Evolutionary conservation across 2,329 filamentous ascomycete species (phyloP).

Genomic region (Fusarium albosuccineum): DNA sequence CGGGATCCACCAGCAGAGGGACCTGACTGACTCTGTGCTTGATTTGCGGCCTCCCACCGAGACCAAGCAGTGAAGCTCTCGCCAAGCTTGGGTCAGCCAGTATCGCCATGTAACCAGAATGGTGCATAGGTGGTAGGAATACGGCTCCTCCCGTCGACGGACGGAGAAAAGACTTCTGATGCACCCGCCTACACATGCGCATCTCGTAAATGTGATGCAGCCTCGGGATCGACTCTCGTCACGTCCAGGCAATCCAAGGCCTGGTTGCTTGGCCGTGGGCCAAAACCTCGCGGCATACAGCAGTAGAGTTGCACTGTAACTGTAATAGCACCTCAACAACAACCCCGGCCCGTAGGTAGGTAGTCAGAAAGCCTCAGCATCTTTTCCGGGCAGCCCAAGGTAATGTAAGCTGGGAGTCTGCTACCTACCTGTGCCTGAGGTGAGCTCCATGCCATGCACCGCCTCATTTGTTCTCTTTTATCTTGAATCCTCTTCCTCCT

Average conservation of each 20-base stretch:
- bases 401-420: neutral
- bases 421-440: slow-evolving; percentile 1
- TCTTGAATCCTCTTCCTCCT: slow-evolving; percentile 24
- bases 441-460: neutral
- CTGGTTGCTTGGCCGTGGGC: slow-evolving; percentile 4
- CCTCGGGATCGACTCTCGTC: neutral
- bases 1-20: slow-evolving; percentile 24
- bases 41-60: slow-evolving; percentile 13
- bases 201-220: neutral
- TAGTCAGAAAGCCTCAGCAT: slow-evolving; percentile 11
- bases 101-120: too few relatives aligned
- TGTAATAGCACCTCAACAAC: slow-evolving; percentile 7
- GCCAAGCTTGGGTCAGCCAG: too few relatives aligned
- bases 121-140: too few relatives aligned
- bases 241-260: neutral
- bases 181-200: neutral
- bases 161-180: too few relatives aligned
- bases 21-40: neutral
- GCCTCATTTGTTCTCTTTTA: slow-evolving; percentile 9
- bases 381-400: neutral
- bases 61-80: too few relatives aligned
- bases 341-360: neutral
- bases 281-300: neutral
- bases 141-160: too few relatives aligned
- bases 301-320: slow-evolving; percentile 21